Evolutionary conservation across 2,329 filamentous ascomycete genomes (phyloP).

Genomic region (Fusarium domesticum): DNA sequence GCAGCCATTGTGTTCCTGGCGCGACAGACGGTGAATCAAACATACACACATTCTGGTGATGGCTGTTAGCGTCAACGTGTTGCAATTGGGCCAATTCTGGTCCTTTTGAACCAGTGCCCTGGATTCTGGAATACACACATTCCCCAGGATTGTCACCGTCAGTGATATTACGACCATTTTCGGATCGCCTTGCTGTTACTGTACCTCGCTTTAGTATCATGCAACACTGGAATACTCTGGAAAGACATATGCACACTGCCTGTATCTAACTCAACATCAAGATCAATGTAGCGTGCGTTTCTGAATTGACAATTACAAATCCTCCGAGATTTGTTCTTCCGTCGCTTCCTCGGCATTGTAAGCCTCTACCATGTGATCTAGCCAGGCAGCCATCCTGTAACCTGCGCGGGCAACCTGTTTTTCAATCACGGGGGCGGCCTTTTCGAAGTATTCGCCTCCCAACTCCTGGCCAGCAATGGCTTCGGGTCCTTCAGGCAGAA

Average conservation of each 20-base stretch:
- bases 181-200: no score
- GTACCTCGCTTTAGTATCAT: no score
- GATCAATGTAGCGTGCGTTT: not conserved
- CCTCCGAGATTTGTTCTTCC: constrained; percentile 24
- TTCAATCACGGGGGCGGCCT: constrained; percentile 62
- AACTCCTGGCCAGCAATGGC: constrained; percentile 60
- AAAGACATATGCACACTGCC: not conserved
- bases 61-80: no score
- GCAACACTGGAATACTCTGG: no score
- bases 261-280: not conserved
- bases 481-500: constrained; percentile 59
- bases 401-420: constrained; percentile 66
- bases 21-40: no score
- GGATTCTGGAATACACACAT: no score
- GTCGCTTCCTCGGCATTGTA: constrained; percentile 26
- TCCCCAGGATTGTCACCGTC: no score
- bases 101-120: no score
- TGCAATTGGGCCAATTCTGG: no score
- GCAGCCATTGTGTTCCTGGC: no score
- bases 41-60: no score
- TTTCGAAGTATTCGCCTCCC: constrained; percentile 60
- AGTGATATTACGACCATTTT: no score
- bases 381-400: constrained; percentile 64
- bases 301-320: constrained; percentile 26
- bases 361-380: constrained; percentile 58